Conservation (phyloP, 257 asterid species). For the Gynochthodes officinalis region DNA sequence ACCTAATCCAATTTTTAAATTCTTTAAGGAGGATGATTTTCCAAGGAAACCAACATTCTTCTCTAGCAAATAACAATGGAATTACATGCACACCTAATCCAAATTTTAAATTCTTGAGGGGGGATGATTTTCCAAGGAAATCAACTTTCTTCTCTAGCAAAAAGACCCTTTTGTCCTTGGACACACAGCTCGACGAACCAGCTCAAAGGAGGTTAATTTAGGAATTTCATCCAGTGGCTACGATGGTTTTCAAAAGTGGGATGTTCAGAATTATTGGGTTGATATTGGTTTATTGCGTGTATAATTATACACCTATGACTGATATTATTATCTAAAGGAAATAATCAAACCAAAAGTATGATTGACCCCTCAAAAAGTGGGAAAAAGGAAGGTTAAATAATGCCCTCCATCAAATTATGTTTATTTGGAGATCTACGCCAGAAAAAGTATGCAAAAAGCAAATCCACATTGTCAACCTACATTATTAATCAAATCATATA, state of each 20-base stretch:
- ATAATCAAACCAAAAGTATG: slow-evolving; percentile 21
- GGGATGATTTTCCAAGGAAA: no score
- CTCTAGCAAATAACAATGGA: background rate
- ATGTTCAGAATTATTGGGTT: slow-evolving; percentile 13
- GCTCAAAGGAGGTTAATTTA: background rate
- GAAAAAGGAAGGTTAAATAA: slow-evolving; percentile 7
- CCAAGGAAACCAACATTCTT: background rate
- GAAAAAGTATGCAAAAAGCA: slow-evolving; percentile 20
- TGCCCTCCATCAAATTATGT: slow-evolving; percentile 16
- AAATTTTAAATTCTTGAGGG: no score
- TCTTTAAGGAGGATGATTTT: background rate
- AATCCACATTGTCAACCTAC: slow-evolving; percentile 26
- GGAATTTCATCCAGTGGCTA: background rate
- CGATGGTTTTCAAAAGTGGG: background rate
- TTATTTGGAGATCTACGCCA: slow-evolving; percentile 16
- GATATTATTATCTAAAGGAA: slow-evolving; percentile 3
- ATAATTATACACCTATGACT: slow-evolving; percentile 17
- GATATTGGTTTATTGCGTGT: slow-evolving; percentile 20
- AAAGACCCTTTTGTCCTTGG: no score
- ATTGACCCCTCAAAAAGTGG: slow-evolving; percentile 20
- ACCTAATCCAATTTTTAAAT: slow-evolving; percentile 20
- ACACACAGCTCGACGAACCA: no score
- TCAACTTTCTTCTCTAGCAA: no score
- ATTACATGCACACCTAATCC: no score
- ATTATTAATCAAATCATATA: slow-evolving; percentile 19